Evolutionary conservation across 192 early-diverging fungal genomes (phyloP).

Genomic region (Jimgerdemannia lactiflua): DNA sequence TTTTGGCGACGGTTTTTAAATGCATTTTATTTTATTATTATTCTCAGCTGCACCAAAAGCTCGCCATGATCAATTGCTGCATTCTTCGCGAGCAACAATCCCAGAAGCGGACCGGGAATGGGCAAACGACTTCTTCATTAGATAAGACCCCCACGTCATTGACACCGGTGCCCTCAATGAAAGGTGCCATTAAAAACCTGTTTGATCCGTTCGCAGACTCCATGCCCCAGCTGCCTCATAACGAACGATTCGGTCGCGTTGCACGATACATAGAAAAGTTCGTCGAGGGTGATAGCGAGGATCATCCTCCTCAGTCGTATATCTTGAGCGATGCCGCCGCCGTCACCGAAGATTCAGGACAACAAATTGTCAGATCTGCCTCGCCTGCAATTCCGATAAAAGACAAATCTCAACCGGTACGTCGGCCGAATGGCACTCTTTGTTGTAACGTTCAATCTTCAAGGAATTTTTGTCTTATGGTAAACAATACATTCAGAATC

Average conservation of each 20-base stretch:
- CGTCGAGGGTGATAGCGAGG: constrained; percentile 7
- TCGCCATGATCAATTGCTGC: constrained; percentile 84
- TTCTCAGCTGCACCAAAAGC: constrained; percentile 59
- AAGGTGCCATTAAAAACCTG: constrained; percentile 12
- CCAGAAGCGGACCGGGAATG: constrained; percentile 17
- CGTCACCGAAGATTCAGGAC: constrained; percentile 2
- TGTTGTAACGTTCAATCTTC: neutral
- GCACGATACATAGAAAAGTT: neutral
- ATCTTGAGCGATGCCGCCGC: neutral
- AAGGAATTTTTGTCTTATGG: too few relatives aligned
- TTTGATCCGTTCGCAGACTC: constrained; percentile 8
- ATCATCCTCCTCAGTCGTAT: neutral
- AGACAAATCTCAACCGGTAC: constrained; percentile 1
- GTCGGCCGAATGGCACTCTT: neutral
- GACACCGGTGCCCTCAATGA: constrained; percentile 14
- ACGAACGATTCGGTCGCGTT: neutral
- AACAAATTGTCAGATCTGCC: neutral
- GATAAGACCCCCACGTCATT: neutral
- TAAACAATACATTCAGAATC: neutral
- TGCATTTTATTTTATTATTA: neutral
- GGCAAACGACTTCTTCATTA: constrained; percentile 13
- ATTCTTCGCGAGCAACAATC: constrained; percentile 36
- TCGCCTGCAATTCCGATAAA: constrained; percentile 3
- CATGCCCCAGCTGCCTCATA: neutral
- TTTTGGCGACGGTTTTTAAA: too few relatives aligned